Evolutionary conservation across 495 filamentous ascomycete genomes (phyloP).

Genomic region (Penicillium diatomitis): DNA sequence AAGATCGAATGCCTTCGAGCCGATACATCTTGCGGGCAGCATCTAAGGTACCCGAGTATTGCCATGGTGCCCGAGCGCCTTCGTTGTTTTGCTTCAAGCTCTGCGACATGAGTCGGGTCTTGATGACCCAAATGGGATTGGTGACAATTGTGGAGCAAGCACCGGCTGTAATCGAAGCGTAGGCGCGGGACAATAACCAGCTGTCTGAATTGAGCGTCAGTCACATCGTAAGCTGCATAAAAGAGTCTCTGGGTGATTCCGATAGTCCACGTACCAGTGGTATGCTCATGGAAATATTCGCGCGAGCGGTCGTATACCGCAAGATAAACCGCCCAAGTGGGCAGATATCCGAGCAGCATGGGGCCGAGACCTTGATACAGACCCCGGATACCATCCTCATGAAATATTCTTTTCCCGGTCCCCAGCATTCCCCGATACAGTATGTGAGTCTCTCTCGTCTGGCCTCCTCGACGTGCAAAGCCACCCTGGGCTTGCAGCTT

Average conservation of each 20-base stretch:
- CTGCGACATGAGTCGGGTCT: slow-evolving; percentile 95
- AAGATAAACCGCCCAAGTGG: slow-evolving; percentile 97
- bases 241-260: slow-evolving; percentile 11
- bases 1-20: slow-evolving; percentile 76
- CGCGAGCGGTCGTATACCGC: slow-evolving; percentile 88
- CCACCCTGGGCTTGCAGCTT: slow-evolving; percentile 94
- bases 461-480: slow-evolving; percentile 43
- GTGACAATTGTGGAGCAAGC: slow-evolving; percentile 88
- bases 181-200: slow-evolving; percentile 52
- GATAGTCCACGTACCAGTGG: slow-evolving; percentile 36
- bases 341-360: slow-evolving; percentile 89
- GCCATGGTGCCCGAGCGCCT: slow-evolving; percentile 65
- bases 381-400: slow-evolving; percentile 77
- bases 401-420: slow-evolving; percentile 75
- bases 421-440: slow-evolving; percentile 81
- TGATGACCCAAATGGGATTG: slow-evolving; percentile 99
- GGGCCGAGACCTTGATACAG: slow-evolving; percentile 92
- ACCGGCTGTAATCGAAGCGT: slow-evolving; percentile 81
- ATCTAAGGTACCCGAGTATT: slow-evolving; percentile 79
- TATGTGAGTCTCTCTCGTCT: slow-evolving; percentile 35
- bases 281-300: slow-evolving; percentile 54
- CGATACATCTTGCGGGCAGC: slow-evolving; percentile 92
- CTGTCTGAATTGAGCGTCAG: slow-evolving; percentile 32
- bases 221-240: not conserved
- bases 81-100: slow-evolving; percentile 40